These are phyloP conservation scores for Cutaneotrichosporon cutaneum DNA, from an alignment of 1,284 basidiomycete genomes.

Conservation along the genomic window DNA sequence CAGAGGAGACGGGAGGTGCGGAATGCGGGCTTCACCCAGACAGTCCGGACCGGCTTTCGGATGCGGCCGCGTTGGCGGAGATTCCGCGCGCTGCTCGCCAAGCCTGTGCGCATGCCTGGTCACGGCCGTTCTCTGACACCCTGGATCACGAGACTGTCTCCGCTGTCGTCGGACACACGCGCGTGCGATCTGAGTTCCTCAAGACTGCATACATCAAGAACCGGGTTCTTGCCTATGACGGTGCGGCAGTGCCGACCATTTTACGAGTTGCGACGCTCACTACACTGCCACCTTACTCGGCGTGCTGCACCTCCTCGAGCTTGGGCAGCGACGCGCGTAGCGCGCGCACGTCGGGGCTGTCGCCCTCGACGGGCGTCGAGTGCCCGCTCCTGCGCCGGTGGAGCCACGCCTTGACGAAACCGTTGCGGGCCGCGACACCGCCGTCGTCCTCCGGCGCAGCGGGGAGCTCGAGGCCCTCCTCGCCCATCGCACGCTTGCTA, in stretches of 20 bases:
- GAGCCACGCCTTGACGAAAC: conserved; percentile 51
- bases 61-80: not conserved
- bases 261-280: not conserved
- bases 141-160: not conserved
- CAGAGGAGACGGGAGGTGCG: too few relatives aligned
- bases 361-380: conserved; percentile 12
- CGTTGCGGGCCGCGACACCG: conserved; percentile 52
- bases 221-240: not conserved
- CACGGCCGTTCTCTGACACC: not conserved
- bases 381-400: conserved; percentile 21
- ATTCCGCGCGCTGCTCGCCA: not conserved
- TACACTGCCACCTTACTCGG: not conserved
- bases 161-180: not conserved
- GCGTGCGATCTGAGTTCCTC: not conserved
- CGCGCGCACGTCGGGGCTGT: conserved; percentile 3
- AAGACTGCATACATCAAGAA: not conserved
- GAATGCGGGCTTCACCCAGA: not conserved
- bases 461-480: conserved; percentile 35
- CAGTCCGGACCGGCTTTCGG: too few relatives aligned
- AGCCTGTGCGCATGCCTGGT: not conserved
- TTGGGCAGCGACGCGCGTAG: not conserved
- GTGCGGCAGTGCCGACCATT: not conserved
- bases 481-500: conserved; percentile 50
- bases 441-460: conserved; percentile 49
- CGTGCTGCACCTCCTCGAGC: not conserved